Conservation (phyloP, 495 filamentous ascomycete species). For the Geoglossum glabrum region DNA sequence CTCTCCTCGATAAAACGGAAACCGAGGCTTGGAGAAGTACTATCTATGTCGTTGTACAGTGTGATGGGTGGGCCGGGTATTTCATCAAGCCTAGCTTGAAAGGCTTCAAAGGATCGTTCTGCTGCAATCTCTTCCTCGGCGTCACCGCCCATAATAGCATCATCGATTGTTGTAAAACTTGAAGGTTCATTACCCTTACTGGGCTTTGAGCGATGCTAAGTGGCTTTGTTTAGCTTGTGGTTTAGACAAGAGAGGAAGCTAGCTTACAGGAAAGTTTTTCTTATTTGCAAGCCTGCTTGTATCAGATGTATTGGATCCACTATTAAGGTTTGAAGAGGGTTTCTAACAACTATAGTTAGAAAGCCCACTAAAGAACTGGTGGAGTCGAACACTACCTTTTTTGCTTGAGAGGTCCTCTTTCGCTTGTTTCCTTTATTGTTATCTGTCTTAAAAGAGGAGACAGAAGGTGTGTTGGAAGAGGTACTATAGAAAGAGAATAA, state of each 20-base stretch:
- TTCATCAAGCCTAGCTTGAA: neutral
- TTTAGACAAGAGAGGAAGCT: neutral
- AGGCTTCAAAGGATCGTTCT: neutral
- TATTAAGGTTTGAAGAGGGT: neutral
- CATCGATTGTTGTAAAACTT: neutral
- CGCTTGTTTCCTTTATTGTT: neutral
- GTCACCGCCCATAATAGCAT: neutral
- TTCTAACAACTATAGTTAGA: neutral
- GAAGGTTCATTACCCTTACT: neutral
- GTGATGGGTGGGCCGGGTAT: constrained; percentile 12
- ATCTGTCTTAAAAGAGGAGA: neutral
- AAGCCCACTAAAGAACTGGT: neutral
- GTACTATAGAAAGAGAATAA: neutral
- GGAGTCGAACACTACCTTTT: neutral
- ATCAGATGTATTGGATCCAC: neutral
- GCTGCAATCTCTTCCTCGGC: neutral
- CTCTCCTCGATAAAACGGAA: constrained; percentile 34
- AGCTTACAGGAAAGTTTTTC: neutral
- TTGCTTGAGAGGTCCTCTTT: neutral
- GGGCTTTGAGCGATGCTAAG: neutral
- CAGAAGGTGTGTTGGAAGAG: neutral
- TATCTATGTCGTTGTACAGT: constrained; percentile 27
- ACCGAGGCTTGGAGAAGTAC: constrained; percentile 21
- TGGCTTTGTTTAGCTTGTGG: neutral
- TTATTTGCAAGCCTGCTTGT: neutral